phyloP scores from a whole-genome alignment of 331 rosid species.

The Acacia pycnantha region DNA sequence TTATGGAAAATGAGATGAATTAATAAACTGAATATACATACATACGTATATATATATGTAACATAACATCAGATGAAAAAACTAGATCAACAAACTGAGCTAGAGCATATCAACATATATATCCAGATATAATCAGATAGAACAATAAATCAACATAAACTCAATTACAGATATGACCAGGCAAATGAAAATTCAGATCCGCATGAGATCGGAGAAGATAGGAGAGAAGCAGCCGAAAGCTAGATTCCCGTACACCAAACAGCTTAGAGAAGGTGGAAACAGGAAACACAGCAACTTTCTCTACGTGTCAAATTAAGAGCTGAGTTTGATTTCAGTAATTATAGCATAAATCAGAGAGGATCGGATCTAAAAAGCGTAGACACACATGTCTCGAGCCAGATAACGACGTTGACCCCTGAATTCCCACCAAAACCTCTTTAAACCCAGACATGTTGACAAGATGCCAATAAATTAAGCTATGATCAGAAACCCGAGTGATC shows the following conservation, averaged over 20 bases:
- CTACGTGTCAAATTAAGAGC: not conserved
- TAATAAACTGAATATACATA: not conserved
- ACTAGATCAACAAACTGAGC: not conserved
- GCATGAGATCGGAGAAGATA: not conserved
- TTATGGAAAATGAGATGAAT: not conserved
- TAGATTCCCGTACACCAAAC: not conserved
- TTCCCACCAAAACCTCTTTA: constrained; percentile 27
- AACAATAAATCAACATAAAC: not conserved
- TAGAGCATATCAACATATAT: not conserved
- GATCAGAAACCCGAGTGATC: constrained; percentile 33
- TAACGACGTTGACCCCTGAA: constrained; percentile 7
- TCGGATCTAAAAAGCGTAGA: constrained; percentile 23
- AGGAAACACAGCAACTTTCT: constrained; percentile 15
- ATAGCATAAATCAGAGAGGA: constrained; percentile 15
- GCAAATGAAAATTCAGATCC: not conserved
- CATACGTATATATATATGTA: not conserved
- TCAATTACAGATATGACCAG: not conserved
- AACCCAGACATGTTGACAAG: constrained; percentile 26
- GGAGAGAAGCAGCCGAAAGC: not conserved
- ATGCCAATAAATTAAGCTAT: constrained; percentile 10
- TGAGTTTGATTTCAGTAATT: not conserved
- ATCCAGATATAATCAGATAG: not conserved
- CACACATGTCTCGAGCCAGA: constrained; percentile 14
- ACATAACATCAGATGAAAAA: not conserved
- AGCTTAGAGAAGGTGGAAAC: not conserved